Evolutionary conservation across 306 rosid species (phyloP), one percentile per base, ranked within the genome.

Genomic region (Dicorynia guianensis): DNA sequence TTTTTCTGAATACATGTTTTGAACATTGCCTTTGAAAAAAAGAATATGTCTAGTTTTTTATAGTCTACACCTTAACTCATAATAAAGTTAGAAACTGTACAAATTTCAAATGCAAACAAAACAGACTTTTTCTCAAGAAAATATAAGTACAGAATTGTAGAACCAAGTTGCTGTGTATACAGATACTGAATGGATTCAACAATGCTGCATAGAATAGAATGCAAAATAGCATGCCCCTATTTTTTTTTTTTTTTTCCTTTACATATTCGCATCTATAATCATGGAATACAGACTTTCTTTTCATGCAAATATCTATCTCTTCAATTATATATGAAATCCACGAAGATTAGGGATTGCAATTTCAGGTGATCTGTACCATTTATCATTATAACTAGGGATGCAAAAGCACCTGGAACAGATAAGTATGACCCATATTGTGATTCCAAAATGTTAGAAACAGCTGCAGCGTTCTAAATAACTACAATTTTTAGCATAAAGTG

Each of bases 121-220:
- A 25, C 38, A 48, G 1, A 36, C 30, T 52, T 56, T 14, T 44
- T 33, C 14, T 74, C 46, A 35, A 55, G 55, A 11, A 61, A 40
- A 14, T 11, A 18, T 38, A 47, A 69, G 64, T 15, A 25, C 7
- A 63, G 1, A 19, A 62, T n/a, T 33, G 65, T 38, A 61, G 7
- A 81, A 46, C 35, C 55, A 8, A 56, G 55, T 65, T 6, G 56
- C 15, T 59, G 54, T 42, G 71, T 71, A 33, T 65, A 12, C 42
- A 44, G 40, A 33, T 65, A 12, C 52, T 35, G 40, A 46, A 44
- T 12, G 15, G 38, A 46, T 66, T 66, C 19, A 66, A 48, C 12
- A 1, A 25, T 40, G 6, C 46, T 5, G 10, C 46, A 40, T 6
- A 59, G 10, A 59, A n/a, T 66, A 46, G 12, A 25, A 20, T 18